Evolutionary conservation across 345 rosid genomes (phyloP).

Genomic region (Eucalyptus dawsonii): DNA sequence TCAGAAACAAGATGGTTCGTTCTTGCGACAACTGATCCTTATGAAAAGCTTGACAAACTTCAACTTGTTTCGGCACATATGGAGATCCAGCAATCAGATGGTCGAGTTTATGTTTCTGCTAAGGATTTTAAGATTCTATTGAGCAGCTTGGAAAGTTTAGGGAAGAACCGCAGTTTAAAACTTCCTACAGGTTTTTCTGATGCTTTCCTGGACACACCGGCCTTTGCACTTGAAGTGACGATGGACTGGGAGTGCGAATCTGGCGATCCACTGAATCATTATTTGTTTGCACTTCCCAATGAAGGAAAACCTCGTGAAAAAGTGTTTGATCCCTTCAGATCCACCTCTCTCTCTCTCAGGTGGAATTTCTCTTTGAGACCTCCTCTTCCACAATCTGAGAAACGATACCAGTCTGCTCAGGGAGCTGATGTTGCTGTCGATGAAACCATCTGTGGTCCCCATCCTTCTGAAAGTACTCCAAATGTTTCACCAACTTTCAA

Average conservation of each 20-base stretch:
- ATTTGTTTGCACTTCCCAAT: constrained; percentile 71
- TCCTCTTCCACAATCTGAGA: constrained; percentile 9
- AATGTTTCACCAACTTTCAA: constrained; percentile 46
- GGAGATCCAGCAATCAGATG: constrained; percentile 95
- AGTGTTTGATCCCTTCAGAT: constrained; percentile 89
- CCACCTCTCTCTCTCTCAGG: constrained; percentile 84
- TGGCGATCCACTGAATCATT: constrained; percentile 85
- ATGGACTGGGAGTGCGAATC: constrained; percentile 97
- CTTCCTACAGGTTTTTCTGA: constrained; percentile 37
- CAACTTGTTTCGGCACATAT: constrained; percentile 49
- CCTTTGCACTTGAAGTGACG: constrained; percentile 68
- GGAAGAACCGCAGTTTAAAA: constrained; percentile 44
- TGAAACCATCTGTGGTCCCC: constrained; percentile 17
- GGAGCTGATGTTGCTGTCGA: constrained; percentile 14
- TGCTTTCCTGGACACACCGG: constrained; percentile 66
- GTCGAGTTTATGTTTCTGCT: constrained; percentile 62
- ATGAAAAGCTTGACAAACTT: constrained; percentile 90
- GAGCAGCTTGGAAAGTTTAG: constrained; percentile 90
- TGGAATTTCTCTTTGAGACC: constrained; percentile 84
- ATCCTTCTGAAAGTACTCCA: constrained; percentile 26
- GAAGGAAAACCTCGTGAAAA: constrained; percentile 79
- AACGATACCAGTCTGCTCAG: constrained; percentile 24
- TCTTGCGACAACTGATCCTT: constrained; percentile 93
- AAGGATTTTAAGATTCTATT: constrained; percentile 64
- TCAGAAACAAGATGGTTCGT: constrained; percentile 59